Evolutionary conservation across 2,329 filamentous ascomycete species (phyloP).

Genomic region (Onygenales sp.): DNA sequence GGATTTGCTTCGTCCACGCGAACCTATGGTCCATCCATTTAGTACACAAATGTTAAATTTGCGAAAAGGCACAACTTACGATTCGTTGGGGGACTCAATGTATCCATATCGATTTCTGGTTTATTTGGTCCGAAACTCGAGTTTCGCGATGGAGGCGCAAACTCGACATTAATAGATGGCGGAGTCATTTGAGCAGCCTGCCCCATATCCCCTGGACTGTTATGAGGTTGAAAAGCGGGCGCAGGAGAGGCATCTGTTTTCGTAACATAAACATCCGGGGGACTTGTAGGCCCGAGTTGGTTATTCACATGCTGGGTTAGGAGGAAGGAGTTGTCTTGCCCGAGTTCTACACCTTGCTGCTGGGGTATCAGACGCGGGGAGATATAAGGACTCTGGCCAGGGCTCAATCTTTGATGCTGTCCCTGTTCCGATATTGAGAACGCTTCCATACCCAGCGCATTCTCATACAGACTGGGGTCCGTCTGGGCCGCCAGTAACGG

Average conservation of each 20-base stretch:
- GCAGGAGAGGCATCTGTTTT: conserved; percentile 37
- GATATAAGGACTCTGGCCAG: conserved; percentile 62
- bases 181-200: conserved; percentile 70
- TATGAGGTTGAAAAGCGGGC: conserved; percentile 37
- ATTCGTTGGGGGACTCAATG: conserved; percentile 67
- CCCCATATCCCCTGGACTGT: conserved; percentile 51
- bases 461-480: conserved; percentile 64
- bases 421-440: conserved; percentile 68
- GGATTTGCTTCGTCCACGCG: conserved; percentile 51
- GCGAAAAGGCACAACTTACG: conserved; percentile 24
- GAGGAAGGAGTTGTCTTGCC: conserved; percentile 32
- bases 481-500: conserved; percentile 66
- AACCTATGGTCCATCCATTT: conserved; percentile 30
- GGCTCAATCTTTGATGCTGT: conserved; percentile 45
- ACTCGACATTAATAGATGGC: conserved; percentile 92
- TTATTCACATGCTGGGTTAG: conserved; percentile 38
- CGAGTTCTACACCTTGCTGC: conserved; percentile 54
- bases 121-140: conserved; percentile 59
- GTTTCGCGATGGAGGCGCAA: conserved; percentile 64
- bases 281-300: conserved; percentile 36
- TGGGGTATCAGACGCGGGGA: conserved; percentile 60
- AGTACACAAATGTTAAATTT: conserved; percentile 8
- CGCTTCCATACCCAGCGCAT: conserved; percentile 64
- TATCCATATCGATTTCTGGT: conserved; percentile 59
- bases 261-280: conserved; percentile 43